phyloP scores from a whole-genome alignment of 306 rosid genomes.

The Ammopiptanthus mongolicus region DNA sequence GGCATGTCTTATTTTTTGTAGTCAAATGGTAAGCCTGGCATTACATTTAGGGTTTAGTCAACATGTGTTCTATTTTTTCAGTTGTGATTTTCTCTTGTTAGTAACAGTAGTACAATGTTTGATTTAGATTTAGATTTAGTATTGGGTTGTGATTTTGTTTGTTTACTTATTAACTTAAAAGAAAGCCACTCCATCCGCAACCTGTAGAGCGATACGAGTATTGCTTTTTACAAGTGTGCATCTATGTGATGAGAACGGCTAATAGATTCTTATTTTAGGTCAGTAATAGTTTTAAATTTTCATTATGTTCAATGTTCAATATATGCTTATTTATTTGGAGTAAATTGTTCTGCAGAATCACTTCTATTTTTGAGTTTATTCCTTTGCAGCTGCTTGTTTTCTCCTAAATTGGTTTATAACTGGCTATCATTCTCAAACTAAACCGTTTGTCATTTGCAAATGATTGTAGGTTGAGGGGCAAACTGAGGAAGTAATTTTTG shows the following conservation, averaged over 20 bases:
- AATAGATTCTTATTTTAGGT: background rate
- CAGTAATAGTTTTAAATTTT: no score
- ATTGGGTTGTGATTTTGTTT: background rate
- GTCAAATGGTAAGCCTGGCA: background rate
- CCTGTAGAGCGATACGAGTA: no score
- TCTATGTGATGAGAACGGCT: no score
- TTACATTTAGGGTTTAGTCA: background rate
- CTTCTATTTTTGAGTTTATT: background rate
- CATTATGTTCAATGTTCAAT: background rate
- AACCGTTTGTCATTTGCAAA: background rate
- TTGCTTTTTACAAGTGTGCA: no score
- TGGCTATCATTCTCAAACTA: background rate
- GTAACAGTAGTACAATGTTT: background rate
- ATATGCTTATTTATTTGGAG: background rate
- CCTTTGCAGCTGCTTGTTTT: background rate
- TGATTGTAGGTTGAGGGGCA: slow-evolving; percentile 79
- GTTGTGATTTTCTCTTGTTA: background rate
- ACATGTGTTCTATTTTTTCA: background rate
- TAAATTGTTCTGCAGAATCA: background rate
- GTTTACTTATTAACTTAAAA: background rate
- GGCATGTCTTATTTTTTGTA: background rate
- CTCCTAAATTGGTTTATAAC: background rate
- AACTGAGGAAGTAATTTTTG: slow-evolving; percentile 88
- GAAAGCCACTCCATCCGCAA: no score
- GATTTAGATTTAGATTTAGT: background rate